Percentiles rank a stretch among this genome's conserved stretches.
Evolutionary conservation across 495 filamentous ascomycete species (phyloP).

Genomic region (Lepraria neglecta): DNA sequence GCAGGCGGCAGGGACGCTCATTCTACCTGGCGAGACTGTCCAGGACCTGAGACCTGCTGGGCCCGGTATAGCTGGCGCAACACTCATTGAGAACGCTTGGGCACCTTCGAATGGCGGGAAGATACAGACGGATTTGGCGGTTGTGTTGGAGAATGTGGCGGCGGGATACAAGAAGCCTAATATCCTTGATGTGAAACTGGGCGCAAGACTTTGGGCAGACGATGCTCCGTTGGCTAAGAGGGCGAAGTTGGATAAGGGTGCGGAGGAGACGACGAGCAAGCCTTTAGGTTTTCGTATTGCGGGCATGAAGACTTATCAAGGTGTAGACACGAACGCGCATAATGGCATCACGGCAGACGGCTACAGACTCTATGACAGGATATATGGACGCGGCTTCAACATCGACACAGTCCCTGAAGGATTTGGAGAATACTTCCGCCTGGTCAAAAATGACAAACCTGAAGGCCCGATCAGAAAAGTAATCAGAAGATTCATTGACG

Average conservation of each 20-base stretch:
- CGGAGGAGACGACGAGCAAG: constrained; percentile 70
- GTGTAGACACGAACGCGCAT: constrained; percentile 38
- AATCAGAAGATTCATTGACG: constrained; percentile 55
- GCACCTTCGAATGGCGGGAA: constrained; percentile 48
- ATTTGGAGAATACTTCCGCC: constrained; percentile 69
- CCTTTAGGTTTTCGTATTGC: constrained; percentile 81
- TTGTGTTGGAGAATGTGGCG: constrained; percentile 83
- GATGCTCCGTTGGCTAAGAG: constrained; percentile 72
- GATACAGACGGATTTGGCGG: constrained; percentile 65
- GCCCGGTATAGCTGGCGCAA: constrained; percentile 14
- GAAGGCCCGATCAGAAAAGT: constrained; percentile 41
- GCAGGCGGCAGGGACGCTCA: constrained; percentile 24
- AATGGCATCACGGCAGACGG: constrained; percentile 43
- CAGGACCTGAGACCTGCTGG: constrained; percentile 13
- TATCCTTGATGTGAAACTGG: constrained; percentile 92
- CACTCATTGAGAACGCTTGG: constrained; percentile 37
- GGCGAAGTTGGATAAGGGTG: constrained; percentile 70
- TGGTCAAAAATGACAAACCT: constrained; percentile 53
- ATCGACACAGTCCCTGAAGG: constrained; percentile 64
- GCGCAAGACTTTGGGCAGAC: constrained; percentile 77
- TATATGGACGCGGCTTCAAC: constrained; percentile 72
- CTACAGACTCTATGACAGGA: constrained; percentile 77
- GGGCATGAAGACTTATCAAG: constrained; percentile 89
- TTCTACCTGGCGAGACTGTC: constrained; percentile 13
- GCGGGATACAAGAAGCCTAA: constrained; percentile 78